phyloP scores from a whole-genome alignment of 768 basidiomycete species.

The Hortiboletus campestris region DNA sequence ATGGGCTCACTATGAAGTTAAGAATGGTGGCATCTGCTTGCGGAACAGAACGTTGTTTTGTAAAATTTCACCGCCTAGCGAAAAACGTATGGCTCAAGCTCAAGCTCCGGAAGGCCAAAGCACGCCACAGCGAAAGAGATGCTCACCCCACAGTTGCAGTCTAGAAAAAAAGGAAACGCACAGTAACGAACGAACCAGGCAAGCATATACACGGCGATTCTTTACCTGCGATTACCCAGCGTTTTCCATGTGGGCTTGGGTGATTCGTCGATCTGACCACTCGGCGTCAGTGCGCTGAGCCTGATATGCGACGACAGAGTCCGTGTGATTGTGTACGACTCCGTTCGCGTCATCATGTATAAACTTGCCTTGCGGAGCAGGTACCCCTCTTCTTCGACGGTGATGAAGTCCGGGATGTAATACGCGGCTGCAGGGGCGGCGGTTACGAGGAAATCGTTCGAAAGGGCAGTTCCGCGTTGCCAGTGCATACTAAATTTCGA shows the following conservation, averaged over 20 bases:
- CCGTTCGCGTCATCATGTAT: not conserved
- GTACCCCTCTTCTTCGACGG: constrained; percentile 73
- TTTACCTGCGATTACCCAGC: constrained; percentile 27
- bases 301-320: not conserved
- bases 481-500: constrained; percentile 8
- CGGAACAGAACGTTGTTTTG: constrained; percentile 65
- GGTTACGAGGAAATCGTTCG: constrained; percentile 12
- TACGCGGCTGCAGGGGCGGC: constrained; percentile 42
- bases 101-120: not conserved
- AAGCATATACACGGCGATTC: constrained; percentile 2
- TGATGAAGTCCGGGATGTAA: constrained; percentile 79
- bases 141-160: constrained; percentile 70
- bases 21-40: constrained; percentile 67
- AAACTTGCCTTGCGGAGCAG: constrained; percentile 67
- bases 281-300: constrained; percentile 19
- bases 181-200: not conserved
- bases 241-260: constrained; percentile 84
- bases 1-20: constrained; percentile 59
- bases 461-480: constrained; percentile 5
- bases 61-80: constrained; percentile 70
- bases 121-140: not conserved
- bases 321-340: not conserved
- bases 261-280: constrained; percentile 64
- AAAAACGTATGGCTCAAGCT: constrained; percentile 4
- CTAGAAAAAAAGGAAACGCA: constrained; percentile 35